Percentiles rank a stretch among this genome's conserved stretches.
Evolutionary conservation across 176 grass and related monocot genomes (phyloP).

Genomic region (Neostapfia colusana): DNA sequence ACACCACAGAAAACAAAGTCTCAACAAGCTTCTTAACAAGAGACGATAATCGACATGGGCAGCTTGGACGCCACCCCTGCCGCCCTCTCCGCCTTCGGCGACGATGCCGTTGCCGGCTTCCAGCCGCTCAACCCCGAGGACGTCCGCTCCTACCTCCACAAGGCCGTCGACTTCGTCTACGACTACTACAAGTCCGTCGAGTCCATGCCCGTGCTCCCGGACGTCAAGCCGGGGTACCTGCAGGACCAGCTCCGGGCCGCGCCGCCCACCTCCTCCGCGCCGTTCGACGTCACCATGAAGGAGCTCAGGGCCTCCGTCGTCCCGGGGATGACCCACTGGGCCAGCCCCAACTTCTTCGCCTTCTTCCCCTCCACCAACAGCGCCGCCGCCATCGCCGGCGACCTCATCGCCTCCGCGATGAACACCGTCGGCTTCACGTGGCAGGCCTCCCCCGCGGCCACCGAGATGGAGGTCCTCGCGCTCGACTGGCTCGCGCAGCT

Average conservation of each 20-base stretch:
- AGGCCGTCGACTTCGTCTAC: slow-evolving; percentile 37
- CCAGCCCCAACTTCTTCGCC: slow-evolving; percentile 9
- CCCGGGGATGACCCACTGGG: neutral
- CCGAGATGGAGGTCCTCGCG: neutral
- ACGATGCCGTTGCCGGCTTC: neutral
- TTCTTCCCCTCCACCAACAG: slow-evolving; percentile 26
- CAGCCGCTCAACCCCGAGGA: slow-evolving; percentile 45
- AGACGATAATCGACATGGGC: slow-evolving; percentile 29
- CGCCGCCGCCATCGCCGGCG: neutral
- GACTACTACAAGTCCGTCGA: slow-evolving; percentile 54
- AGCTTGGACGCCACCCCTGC: slow-evolving; percentile 33
- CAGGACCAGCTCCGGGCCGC: neutral
- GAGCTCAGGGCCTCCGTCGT: neutral
- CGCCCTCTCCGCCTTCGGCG: slow-evolving; percentile 19
- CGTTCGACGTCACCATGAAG: slow-evolving; percentile 14
- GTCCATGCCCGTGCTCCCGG: slow-evolving; percentile 2
- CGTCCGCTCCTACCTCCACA: slow-evolving; percentile 35
- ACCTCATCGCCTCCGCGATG: slow-evolving; percentile 19
- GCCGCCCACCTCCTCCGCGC: neutral
- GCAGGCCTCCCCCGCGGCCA: neutral
- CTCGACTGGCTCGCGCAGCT: slow-evolving; percentile 14
- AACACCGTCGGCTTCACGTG: slow-evolving; percentile 17
- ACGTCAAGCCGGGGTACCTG: slow-evolving; percentile 35
- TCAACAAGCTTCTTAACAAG: neutral
- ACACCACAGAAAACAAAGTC: neutral